These are phyloP conservation scores for Bolboschoenoplectus hybrid DNA, from an alignment of 202 grass and related monocot genomes.

Conservation along the genomic window DNA sequence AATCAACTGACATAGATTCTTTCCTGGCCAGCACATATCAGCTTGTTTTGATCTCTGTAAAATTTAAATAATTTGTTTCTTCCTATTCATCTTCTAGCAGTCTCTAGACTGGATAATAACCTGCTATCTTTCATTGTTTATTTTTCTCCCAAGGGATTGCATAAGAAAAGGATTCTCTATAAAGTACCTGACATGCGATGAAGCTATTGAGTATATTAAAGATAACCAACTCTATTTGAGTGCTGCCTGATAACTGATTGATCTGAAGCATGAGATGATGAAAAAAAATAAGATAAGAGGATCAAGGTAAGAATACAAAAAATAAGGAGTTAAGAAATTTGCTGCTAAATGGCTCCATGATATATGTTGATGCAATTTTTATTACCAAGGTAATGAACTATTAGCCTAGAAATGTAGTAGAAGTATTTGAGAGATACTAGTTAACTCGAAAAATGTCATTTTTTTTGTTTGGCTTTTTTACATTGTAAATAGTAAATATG, in stretches of 20 bases:
- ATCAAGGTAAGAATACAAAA: conserved; percentile 24
- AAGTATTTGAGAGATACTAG: conserved; percentile 1
- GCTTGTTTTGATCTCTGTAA: not conserved
- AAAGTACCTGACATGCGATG: conserved; percentile 78
- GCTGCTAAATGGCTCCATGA: not conserved
- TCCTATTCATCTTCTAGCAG: not conserved
- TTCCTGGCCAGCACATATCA: not conserved
- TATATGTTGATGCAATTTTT: conserved; percentile 1
- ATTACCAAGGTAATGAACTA: not conserved
- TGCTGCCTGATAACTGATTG: conserved; percentile 11
- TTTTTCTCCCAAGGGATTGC: conserved; percentile 62
- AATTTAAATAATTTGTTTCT: not conserved
- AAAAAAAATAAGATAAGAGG: not conserved
- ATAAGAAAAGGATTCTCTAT: conserved; percentile 60
- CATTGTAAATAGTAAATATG: not conserved
- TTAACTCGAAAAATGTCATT: not conserved
- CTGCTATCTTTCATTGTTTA: not conserved
- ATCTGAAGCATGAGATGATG: conserved; percentile 5
- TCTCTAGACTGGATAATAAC: not conserved
- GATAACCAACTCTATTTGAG: conserved; percentile 58
- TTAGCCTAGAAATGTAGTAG: not conserved
- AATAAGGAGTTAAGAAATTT: not conserved
- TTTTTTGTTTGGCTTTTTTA: not conserved
- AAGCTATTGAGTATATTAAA: conserved; percentile 78
- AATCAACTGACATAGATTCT: not conserved